A percentile compares a stretch with the other conserved stretches of the same genome.
Evolutionary conservation across 2,329 filamentous ascomycete species (phyloP).

Genomic region (Pseudopyricularia cyperi): DNA sequence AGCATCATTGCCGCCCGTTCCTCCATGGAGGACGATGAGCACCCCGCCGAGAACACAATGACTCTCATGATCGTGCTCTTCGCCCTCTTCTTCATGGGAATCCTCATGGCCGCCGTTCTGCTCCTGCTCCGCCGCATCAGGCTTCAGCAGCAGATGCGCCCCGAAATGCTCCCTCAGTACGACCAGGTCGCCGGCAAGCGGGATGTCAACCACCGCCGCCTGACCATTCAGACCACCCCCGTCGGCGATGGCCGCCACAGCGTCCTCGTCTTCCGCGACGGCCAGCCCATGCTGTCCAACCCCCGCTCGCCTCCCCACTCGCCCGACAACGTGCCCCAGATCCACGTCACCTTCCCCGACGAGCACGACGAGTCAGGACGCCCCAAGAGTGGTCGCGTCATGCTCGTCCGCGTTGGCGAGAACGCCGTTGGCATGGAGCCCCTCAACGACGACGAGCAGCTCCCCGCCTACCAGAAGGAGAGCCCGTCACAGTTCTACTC

Average conservation of each 20-base stretch:
- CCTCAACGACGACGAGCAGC: constrained; percentile 55
- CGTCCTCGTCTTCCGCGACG: constrained; percentile 69
- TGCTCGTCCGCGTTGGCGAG: constrained; percentile 85
- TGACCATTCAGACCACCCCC: constrained; percentile 42
- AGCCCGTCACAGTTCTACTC: constrained; percentile 74
- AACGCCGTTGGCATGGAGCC: constrained; percentile 73
- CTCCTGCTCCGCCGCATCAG: constrained; percentile 58
- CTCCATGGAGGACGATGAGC: constrained; percentile 26
- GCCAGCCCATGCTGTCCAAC: constrained; percentile 60
- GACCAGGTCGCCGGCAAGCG: constrained; percentile 25
- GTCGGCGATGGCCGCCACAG: constrained; percentile 42
- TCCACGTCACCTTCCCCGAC: constrained; percentile 95
- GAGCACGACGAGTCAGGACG: constrained; percentile 81
- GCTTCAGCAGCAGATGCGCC: constrained; percentile 29
- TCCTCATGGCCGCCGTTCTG: constrained; percentile 55
- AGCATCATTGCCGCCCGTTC: constrained; percentile 38
- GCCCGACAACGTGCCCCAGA: constrained; percentile 80
- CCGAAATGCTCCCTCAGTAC: constrained; percentile 55
- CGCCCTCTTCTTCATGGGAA: constrained; percentile 59
- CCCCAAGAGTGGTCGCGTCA: constrained; percentile 71
- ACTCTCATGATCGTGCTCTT: constrained; percentile 71
- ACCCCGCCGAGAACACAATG: constrained; percentile 45
- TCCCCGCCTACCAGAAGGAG: constrained; percentile 83
- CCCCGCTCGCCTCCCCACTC: constrained; percentile 63
- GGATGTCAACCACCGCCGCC: constrained; percentile 29